Evolutionary conservation across 2,329 filamentous ascomycete species (phyloP), one percentile per base, ranked within the genome.

Genomic region (Neonectria faginata): DNA sequence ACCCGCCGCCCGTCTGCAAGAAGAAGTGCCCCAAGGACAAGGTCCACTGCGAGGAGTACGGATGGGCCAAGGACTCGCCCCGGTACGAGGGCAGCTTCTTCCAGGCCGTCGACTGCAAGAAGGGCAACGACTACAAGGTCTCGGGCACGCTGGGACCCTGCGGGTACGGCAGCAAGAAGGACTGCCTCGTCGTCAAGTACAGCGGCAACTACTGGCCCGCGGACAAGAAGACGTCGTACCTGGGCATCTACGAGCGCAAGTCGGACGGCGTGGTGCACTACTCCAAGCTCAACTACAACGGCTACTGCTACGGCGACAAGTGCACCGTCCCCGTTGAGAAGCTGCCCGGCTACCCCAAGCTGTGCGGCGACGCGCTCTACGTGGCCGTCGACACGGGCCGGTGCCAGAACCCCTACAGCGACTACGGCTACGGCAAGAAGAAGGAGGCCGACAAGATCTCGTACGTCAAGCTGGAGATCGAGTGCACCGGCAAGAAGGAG

Each of bases 321-420:
- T 72, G 69, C 33, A 33, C 18, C 11, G 57, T 72, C 25, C 70
- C 70, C 20, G 25, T 71, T 18, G 41, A 68, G 39, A 55, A 71
- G 51, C 27, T 72, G 2, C 56, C 62, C 18, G 66, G 67, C 6
- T 71, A 64, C 52, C 62, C 62, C 52, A 57, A 67, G 25, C 48
- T 69, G 22, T 64, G 61, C 60, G 58, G 57, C 29, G 50, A 65
- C 14, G 67, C 44, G 10, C 18, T 67, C 52, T 71, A 51, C 36
- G 27, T 71, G 20, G 69, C 55, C 50, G 62, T 71, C 42, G 69
- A 71, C 42, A 60, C 60, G 18, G 66, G 64, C 44, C 63, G 67
- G 51, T 72, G 70, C 64, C 62, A 63, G 33, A 53, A 53, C 36
- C 22, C 50, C n/a, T 31, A 51, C 48, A 22, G 41, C 44, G 39